Evolutionary conservation across 2,329 filamentous ascomycete genomes (phyloP).

Genomic region (Penicillium rolfsii): DNA sequence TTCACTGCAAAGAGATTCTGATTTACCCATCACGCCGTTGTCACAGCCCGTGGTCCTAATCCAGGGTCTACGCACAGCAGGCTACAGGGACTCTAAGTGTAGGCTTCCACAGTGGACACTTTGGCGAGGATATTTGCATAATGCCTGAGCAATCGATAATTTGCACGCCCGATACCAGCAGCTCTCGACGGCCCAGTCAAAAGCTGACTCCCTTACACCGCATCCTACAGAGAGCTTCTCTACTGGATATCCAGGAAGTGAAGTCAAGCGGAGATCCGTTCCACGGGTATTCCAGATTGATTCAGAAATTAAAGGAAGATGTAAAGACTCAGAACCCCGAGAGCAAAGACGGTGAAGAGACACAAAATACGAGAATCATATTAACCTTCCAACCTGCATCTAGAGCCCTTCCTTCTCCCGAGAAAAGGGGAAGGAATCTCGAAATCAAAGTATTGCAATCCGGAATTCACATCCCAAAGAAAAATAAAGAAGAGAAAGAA

Average conservation of each 20-base stretch:
- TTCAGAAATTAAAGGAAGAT: slow-evolving; percentile 24
- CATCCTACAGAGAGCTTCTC: neutral
- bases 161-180: slow-evolving; percentile 20
- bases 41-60: neutral
- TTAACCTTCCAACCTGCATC: slow-evolving; percentile 26
- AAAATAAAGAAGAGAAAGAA: neutral
- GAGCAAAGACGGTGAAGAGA: neutral
- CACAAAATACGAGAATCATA: slow-evolving; percentile 10
- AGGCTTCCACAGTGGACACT: neutral
- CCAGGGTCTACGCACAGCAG: neutral
- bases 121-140: slow-evolving; percentile 11
- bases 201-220: neutral
- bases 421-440: neutral
- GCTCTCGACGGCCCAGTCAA: neutral
- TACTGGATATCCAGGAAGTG: neutral
- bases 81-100: neutral
- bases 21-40: neutral
- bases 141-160: slow-evolving; percentile 9
- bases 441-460: slow-evolving; percentile 15
- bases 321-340: neutral
- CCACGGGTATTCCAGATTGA: slow-evolving; percentile 10
- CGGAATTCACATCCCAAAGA: slow-evolving; percentile 16
- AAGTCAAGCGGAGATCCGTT: neutral
- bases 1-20: neutral
- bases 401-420: slow-evolving; percentile 9